A percentile compares a stretch with the other conserved stretches of the same genome.
Conservation (phyloP, 495 filamentous ascomycete species). For the Amphirosellinia nigrospora region DNA sequence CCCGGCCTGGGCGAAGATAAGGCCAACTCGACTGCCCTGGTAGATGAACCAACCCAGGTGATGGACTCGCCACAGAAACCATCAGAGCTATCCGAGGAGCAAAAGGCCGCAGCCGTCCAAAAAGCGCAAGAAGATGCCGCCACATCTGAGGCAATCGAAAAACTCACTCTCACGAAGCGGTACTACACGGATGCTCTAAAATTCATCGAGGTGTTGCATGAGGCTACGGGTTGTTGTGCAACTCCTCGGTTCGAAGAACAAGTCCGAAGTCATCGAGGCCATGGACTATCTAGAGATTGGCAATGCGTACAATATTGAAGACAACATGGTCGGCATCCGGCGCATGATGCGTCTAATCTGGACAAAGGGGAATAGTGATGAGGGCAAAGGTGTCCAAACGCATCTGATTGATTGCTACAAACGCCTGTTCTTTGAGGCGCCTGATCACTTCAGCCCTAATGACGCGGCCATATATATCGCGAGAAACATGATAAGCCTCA, state of each 20-base stretch:
- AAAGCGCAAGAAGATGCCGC: constrained; percentile 75
- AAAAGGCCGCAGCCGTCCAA: constrained; percentile 59
- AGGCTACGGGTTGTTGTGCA: constrained; percentile 81
- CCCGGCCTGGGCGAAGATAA: constrained; percentile 73
- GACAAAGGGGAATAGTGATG: constrained; percentile 99
- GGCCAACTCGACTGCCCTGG: constrained; percentile 64
- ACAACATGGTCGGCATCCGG: constrained; percentile 86
- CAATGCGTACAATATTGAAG: constrained; percentile 93
- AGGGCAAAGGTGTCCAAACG: constrained; percentile 96
- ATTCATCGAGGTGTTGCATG: constrained; percentile 93
- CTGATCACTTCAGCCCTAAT: constrained; percentile 82
- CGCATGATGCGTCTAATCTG: constrained; percentile 96
- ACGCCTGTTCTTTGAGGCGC: constrained; percentile 92
- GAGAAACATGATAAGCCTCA: constrained; percentile 98
- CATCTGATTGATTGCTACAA: constrained; percentile 98
- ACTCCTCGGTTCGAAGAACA: constrained; percentile 90
- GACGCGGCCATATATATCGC: constrained; percentile 96
- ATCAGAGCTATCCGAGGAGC: constrained; percentile 62
- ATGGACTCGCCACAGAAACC: constrained; percentile 50
- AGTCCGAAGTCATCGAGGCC: constrained; percentile 96
- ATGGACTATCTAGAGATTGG: constrained; percentile 98
- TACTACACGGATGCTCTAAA: constrained; percentile 91
- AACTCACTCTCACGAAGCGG: constrained; percentile 82
- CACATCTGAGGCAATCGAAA: constrained; percentile 78
- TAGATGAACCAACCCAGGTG: constrained; percentile 90